Evolutionary conservation across 805 yeast species (phyloP).

Genomic region (Nakazawaea ambrosiae): DNA sequence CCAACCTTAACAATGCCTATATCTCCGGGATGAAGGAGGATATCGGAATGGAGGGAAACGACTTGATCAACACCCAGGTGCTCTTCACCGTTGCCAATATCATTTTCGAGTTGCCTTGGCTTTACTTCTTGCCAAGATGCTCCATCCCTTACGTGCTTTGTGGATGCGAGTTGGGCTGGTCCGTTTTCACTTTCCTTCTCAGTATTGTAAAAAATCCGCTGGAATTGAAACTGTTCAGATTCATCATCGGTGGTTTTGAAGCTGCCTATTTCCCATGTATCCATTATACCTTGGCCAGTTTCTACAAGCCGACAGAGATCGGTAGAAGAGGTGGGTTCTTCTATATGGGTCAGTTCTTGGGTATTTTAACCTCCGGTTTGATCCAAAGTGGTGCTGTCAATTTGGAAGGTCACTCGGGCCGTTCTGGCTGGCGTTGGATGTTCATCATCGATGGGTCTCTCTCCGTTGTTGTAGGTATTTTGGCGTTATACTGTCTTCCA

Average conservation of each 20-base stretch:
- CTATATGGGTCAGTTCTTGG: conserved; percentile 58
- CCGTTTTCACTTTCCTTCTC: conserved; percentile 53
- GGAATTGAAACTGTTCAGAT: conserved; percentile 55
- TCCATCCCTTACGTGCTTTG: conserved; percentile 52
- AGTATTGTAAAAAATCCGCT: conserved; percentile 41
- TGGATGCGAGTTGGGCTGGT: conserved; percentile 57
- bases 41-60: conserved; percentile 53
- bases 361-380: conserved; percentile 50
- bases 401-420: conserved; percentile 36
- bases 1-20: conserved; percentile 59
- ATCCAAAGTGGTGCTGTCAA: conserved; percentile 38
- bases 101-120: conserved; percentile 57
- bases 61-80: conserved; percentile 53
- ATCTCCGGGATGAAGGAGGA: conserved; percentile 56
- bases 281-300: conserved; percentile 51
- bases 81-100: conserved; percentile 54
- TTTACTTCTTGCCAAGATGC: conserved; percentile 47
- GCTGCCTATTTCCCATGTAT: conserved; percentile 58
- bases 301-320: conserved; percentile 50
- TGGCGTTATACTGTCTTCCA: conserved; percentile 34
- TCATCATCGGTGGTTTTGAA: conserved; percentile 65
- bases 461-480: conserved; percentile 28
- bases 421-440: conserved; percentile 48
- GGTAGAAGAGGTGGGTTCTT: conserved; percentile 54
- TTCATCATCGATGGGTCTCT: conserved; percentile 43